Conservation (phyloP, 2,329 filamentous ascomycete genomes). For the Aspergillus cejpii region DNA sequence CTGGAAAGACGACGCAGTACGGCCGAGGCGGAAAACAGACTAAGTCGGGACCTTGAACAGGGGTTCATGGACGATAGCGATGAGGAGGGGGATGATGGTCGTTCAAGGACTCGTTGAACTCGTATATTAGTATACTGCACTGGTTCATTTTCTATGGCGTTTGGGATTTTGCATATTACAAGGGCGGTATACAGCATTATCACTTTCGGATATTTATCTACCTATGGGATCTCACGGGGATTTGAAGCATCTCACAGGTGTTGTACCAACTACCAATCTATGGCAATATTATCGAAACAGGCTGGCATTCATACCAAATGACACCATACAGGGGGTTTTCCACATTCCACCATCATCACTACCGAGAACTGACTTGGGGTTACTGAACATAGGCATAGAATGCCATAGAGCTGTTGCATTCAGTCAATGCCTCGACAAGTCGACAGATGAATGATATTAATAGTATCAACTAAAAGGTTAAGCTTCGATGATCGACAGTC, state of each 20-base stretch:
- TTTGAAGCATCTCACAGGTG: neutral
- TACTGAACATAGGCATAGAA: too few species aligned
- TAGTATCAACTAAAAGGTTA: neutral
- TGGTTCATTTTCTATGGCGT: too few species aligned
- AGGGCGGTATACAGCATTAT: neutral
- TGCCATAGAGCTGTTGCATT: too few species aligned
- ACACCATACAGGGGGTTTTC: neutral
- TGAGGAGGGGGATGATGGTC: slow-evolving; percentile 44
- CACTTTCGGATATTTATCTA: neutral
- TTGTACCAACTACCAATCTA: neutral
- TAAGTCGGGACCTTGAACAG: slow-evolving; percentile 74
- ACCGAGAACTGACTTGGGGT: too few species aligned
- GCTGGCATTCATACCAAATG: neutral
- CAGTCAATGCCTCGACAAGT: too few species aligned
- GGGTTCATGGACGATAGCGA: slow-evolving; percentile 69
- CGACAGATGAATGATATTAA: too few species aligned
- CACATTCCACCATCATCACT: too few species aligned
- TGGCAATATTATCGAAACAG: neutral
- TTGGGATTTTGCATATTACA: slow-evolving; percentile 1
- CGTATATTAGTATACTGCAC: too few species aligned
- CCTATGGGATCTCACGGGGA: neutral
- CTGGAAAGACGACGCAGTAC: slow-evolving; percentile 41
- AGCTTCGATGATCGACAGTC: slow-evolving; percentile 4
- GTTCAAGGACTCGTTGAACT: slow-evolving; percentile 6
- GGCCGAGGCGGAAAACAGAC: slow-evolving; percentile 44